These are phyloP conservation scores for Chamaenerion angustifolium DNA, from an alignment of 345 rosid species.

Conservation along the genomic window DNA sequence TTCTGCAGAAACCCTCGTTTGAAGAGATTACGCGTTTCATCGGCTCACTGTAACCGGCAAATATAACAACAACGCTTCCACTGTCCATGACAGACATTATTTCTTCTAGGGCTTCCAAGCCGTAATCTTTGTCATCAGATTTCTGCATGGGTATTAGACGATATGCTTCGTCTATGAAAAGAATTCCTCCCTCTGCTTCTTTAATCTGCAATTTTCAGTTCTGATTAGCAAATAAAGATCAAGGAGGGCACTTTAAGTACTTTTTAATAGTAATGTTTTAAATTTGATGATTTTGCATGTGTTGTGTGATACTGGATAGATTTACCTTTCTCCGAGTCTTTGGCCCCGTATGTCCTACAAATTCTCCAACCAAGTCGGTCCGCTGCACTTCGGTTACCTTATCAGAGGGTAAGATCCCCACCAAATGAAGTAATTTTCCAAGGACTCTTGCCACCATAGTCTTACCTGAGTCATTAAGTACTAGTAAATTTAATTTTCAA, in stretches of 20 bases:
- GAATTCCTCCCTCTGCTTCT: conserved; percentile 97
- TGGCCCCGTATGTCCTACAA: conserved; percentile 97
- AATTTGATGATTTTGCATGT: too few relatives aligned
- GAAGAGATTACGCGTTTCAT: conserved; percentile 93
- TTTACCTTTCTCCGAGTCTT: conserved; percentile 86
- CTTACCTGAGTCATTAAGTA: conserved; percentile 41
- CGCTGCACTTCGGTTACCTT: conserved; percentile 31
- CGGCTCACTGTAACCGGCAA: conserved; percentile 91
- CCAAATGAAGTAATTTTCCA: conserved; percentile 77
- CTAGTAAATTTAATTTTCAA: neutral
- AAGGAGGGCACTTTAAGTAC: neutral
- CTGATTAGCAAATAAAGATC: neutral
- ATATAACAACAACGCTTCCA: conserved; percentile 82
- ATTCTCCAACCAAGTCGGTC: conserved; percentile 98
- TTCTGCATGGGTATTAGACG: conserved; percentile 88
- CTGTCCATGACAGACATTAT: conserved; percentile 96
- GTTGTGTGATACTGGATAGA: neutral
- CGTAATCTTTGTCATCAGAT: conserved; percentile 88
- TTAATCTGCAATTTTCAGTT: conserved; percentile 36
- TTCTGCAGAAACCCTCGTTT: conserved; percentile 90
- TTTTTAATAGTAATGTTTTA: neutral
- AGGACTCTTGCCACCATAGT: conserved; percentile 97
- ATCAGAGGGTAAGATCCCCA: conserved; percentile 84
- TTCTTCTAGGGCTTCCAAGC: conserved; percentile 92
- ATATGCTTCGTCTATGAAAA: conserved; percentile 98